Percentiles rank a stretch among this genome's conserved stretches.
Evolutionary conservation across 345 rosid genomes (phyloP).

Genomic region (Camelina laxa): DNA sequence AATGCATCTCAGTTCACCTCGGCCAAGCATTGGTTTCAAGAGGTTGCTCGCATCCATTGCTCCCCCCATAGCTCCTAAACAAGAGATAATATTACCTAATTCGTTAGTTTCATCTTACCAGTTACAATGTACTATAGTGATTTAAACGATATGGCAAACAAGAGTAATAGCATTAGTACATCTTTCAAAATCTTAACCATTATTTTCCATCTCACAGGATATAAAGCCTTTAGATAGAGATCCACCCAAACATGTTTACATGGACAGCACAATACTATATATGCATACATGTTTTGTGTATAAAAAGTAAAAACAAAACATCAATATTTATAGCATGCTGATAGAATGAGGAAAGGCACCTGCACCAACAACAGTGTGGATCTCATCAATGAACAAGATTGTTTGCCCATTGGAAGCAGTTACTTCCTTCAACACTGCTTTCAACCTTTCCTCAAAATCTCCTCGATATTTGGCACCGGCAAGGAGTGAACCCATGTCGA

Average conservation of each 20-base stretch:
- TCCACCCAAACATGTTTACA: neutral
- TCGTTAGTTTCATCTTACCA: neutral
- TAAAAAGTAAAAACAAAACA: neutral
- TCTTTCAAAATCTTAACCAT: neutral
- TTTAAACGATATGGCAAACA: neutral
- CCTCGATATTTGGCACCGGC: constrained; percentile 90
- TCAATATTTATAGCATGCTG: neutral
- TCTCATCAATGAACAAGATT: constrained; percentile 88
- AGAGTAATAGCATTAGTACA: neutral
- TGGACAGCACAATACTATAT: neutral
- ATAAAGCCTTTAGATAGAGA: neutral
- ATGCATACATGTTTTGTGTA: neutral
- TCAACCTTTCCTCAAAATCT: constrained; percentile 86
- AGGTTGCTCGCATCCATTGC: constrained; percentile 97
- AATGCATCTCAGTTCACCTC: constrained; percentile 87
- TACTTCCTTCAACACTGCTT: constrained; percentile 93
- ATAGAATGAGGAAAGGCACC: constrained; percentile 47
- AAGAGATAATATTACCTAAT: neutral
- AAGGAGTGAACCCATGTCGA: constrained; percentile 88
- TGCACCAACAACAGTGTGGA: constrained; percentile 92
- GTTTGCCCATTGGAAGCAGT: constrained; percentile 88
- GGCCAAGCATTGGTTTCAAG: constrained; percentile 92
- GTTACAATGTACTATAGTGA: neutral
- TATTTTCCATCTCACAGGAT: neutral
- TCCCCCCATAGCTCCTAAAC: constrained; percentile 72